A percentile compares a stretch with the other conserved stretches of the same genome.
Conservation (phyloP, 192 early-diverging fungal species). For the Rhizoclosmatium sp. region DNA sequence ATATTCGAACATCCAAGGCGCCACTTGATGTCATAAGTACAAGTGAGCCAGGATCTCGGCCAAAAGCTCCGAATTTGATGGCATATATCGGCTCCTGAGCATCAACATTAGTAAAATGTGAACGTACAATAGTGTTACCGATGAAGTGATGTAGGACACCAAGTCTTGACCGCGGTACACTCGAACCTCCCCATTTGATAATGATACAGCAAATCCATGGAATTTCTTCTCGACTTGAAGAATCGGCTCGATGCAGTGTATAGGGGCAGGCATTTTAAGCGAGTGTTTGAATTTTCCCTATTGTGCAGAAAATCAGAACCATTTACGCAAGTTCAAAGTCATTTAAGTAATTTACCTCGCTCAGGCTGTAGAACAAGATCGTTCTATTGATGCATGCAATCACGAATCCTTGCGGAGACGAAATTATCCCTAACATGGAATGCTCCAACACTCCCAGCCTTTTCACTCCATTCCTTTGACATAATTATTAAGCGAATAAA, state of each 20-base stretch:
- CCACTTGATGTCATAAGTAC: slow-evolving; percentile 30
- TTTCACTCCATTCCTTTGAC: not conserved
- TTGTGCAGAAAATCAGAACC: not conserved
- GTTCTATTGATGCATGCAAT: slow-evolving; percentile 19
- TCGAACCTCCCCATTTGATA: slow-evolving; percentile 32
- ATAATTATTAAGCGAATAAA: not conserved
- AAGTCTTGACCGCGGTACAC: slow-evolving; percentile 20
- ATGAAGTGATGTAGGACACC: slow-evolving; percentile 10
- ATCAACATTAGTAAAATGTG: not conserved
- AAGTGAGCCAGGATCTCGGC: slow-evolving; percentile 24
- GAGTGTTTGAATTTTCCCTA: slow-evolving; percentile 9
- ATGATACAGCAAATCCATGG: slow-evolving; percentile 21
- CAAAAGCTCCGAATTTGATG: slow-evolving; percentile 32
- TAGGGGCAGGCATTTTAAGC: not conserved
- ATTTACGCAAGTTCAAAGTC: not conserved
- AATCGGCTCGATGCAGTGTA: slow-evolving; percentile 4
- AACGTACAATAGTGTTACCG: not conserved
- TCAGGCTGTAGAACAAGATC: slow-evolving; percentile 16
- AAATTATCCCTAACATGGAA: not conserved
- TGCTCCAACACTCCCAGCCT: not conserved
- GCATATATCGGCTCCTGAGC: slow-evolving; percentile 19
- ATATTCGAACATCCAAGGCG: slow-evolving; percentile 18
- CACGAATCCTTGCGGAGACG: not conserved
- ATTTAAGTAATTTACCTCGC: not conserved
- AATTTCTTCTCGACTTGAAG: not conserved